phyloP scores from a whole-genome alignment of 331 rosid genomes.

The Pyrus hybrid region DNA sequence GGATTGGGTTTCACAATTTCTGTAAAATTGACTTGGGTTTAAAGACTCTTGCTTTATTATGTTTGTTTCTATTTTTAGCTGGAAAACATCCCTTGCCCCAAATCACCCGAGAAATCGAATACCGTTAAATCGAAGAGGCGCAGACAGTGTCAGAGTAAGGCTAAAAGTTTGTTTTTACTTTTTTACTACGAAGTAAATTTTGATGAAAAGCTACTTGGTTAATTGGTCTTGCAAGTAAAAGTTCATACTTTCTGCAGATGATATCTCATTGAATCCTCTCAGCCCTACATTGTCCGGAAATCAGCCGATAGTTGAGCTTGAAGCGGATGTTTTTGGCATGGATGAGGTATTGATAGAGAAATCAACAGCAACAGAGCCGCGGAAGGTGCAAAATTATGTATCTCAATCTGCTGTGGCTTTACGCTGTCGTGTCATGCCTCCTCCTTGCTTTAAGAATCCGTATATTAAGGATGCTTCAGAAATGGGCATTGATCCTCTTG shows the following conservation, averaged over 20 bases:
- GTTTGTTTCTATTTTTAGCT: slow-evolving; percentile 6
- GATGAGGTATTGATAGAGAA: slow-evolving; percentile 50
- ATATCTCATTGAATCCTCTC: slow-evolving; percentile 36
- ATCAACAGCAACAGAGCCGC: slow-evolving; percentile 10
- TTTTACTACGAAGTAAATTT: not conserved
- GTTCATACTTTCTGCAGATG: slow-evolving; percentile 28
- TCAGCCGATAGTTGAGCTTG: slow-evolving; percentile 52
- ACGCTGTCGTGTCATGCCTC: slow-evolving; percentile 86
- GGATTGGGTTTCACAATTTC: not conserved
- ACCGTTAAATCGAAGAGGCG: slow-evolving; percentile 57
- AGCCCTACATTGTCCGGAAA: slow-evolving; percentile 50
- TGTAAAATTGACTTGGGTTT: not conserved
- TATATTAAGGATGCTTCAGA: slow-evolving; percentile 55
- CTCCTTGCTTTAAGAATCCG: slow-evolving; percentile 87
- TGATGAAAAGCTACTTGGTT: not conserved
- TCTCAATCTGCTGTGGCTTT: slow-evolving; percentile 81
- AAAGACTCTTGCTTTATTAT: not conserved
- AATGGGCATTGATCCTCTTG: slow-evolving; percentile 54
- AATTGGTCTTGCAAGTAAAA: not conserved
- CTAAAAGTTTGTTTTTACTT: not conserved
- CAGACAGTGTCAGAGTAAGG: slow-evolving; percentile 40
- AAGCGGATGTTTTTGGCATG: slow-evolving; percentile 28
- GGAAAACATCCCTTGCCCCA: slow-evolving; percentile 80
- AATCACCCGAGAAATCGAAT: slow-evolving; percentile 75
- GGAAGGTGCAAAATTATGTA: slow-evolving; percentile 42